Evolutionary conservation across 306 rosid genomes (phyloP).

Genomic region (Inga oerstediana): DNA sequence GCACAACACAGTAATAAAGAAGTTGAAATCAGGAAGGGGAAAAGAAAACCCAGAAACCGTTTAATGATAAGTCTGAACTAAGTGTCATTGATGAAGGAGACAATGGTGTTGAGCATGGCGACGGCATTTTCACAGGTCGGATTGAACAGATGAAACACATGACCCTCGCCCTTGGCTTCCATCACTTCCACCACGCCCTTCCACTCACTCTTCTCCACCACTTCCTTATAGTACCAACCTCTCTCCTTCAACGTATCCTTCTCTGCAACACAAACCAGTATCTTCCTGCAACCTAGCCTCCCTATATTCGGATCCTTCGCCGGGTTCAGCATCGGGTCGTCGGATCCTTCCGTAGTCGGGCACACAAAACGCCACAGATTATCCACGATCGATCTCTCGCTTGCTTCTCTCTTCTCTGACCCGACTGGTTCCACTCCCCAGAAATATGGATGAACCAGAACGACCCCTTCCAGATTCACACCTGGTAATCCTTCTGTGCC

Average conservation of each 20-base stretch:
- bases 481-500: not conserved
- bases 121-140: conserved; percentile 12
- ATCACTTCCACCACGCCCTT: conserved; percentile 35
- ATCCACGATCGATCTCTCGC: not conserved
- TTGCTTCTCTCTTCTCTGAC: not conserved
- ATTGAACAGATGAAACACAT: conserved; percentile 45
- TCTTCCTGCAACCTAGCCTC: conserved; percentile 37
- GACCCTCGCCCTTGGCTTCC: conserved; percentile 42
- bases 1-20: not conserved
- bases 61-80: not conserved
- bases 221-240: conserved; percentile 35
- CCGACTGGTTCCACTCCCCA: conserved; percentile 29
- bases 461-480: not conserved
- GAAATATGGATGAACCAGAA: conserved; percentile 12
- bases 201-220: conserved; percentile 44
- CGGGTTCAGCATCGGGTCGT: conserved; percentile 38
- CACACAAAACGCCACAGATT: not conserved
- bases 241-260: conserved; percentile 41
- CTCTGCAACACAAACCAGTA: conserved; percentile 48
- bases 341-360: conserved; percentile 24
- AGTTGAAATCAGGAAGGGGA: not conserved
- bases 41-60: not conserved
- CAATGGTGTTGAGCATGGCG: not conserved
- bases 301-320: conserved; percentile 31
- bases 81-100: not conserved